A percentile compares a stretch with the other conserved stretches of the same genome.
Conservation (phyloP, 208 protist species). For the Leishmania braziliensis region DNA sequence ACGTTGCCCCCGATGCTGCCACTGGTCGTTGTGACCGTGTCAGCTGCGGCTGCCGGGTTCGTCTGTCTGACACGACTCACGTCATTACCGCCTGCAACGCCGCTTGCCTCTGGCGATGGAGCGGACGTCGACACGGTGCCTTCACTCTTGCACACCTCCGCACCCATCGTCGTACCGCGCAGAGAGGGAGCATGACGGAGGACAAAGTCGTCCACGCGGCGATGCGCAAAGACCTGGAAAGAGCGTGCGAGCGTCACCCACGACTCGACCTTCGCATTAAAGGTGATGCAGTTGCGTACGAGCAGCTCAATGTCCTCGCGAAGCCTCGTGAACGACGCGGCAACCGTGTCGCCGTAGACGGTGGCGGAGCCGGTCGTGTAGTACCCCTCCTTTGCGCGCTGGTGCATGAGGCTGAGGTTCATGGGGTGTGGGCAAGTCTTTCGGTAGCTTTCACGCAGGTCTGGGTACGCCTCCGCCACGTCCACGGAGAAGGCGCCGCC, state of each 20-base stretch:
- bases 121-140: neutral
- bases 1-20: neutral
- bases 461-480: conserved; percentile 74
- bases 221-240: conserved; percentile 80
- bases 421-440: conserved; percentile 76
- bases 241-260: conserved; percentile 73
- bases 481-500: conserved; percentile 76
- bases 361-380: conserved; percentile 38
- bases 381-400: conserved; percentile 60
- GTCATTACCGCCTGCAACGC: neutral
- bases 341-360: conserved; percentile 58
- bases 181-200: conserved; percentile 55
- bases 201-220: conserved; percentile 80
- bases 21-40: neutral
- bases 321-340: conserved; percentile 57
- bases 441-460: conserved; percentile 67
- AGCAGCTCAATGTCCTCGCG: conserved; percentile 84
- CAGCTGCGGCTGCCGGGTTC: neutral
- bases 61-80: neutral
- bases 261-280: conserved; percentile 62
- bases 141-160: conserved; percentile 19
- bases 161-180: conserved; percentile 63
- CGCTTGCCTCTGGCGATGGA: neutral
- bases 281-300: conserved; percentile 82
- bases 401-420: conserved; percentile 70